Percentiles rank a stretch among this genome's conserved stretches.
Conservation (phyloP, 2,329 filamentous ascomycete species). For the Colletotrichum cuscutae region DNA sequence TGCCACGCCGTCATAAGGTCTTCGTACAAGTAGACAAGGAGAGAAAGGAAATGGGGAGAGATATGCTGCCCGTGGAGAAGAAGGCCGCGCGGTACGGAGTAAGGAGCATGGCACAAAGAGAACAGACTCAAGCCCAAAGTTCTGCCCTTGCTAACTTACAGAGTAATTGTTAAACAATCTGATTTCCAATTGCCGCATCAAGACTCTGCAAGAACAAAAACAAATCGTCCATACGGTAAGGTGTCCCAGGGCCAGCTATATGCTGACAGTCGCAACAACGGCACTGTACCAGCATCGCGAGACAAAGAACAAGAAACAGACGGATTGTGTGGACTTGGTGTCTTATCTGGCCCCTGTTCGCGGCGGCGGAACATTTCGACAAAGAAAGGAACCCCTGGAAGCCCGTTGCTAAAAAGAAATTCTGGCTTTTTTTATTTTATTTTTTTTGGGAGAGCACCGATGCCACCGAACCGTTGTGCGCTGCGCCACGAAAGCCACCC, state of each 20-base stretch:
- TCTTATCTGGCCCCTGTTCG: background rate
- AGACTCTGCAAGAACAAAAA: background rate
- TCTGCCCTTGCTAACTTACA: no score
- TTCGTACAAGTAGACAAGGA: background rate
- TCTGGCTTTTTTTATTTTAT: background rate
- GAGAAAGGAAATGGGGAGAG: background rate
- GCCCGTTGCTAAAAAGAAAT: background rate
- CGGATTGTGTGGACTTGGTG: background rate
- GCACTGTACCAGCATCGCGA: background rate
- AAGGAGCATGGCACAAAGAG: no score
- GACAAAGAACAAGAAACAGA: background rate
- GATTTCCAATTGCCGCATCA: background rate
- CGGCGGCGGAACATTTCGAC: background rate
- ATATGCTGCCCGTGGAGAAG: background rate
- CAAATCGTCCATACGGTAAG: background rate
- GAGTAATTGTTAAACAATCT: background rate
- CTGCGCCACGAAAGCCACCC: conserved; percentile 8
- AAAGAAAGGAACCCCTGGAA: conserved; percentile 3
- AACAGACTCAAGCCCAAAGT: no score
- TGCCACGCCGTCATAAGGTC: no score
- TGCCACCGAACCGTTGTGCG: background rate
- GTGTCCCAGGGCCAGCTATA: background rate
- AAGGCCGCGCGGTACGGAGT: background rate
- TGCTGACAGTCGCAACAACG: background rate
- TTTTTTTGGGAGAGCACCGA: background rate